Base-by-base conservation (phyloP, 2,329 filamentous ascomycete species). In the Nemania bipapillata region DNA sequence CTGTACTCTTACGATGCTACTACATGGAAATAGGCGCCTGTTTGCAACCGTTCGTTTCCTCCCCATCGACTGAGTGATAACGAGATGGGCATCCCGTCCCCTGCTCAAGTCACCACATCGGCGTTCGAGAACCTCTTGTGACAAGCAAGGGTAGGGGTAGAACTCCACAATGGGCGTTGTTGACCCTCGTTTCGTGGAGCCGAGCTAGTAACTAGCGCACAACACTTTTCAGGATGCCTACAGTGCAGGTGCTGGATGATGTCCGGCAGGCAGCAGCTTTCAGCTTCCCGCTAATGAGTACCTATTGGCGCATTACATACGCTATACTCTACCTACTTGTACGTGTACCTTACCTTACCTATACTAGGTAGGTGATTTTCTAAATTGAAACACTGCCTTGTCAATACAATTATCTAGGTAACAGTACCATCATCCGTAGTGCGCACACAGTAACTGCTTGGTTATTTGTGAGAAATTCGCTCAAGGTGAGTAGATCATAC, bases 81-180 rank as follows among this genome's bases (percentile, higher is more conserved):
- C 40, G 55, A 52, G 28, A 15, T 40, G 20, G 5, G 11, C 28
- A 50, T 9, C 22, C 45, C 3, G 15, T 5, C 20, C 7, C 24
- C 22, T 50, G 24, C 17, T 17, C 47, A 50, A 28, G 24, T 24
- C 28, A 54, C 50, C 2, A 24, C 50, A 35, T 4, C 47, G 56
- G 52, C 62, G 62, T 68, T 68, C 62, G 66, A 68, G 56, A 68
- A 68, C 62, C 26, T 57, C 26, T 59, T 42, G 50, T 56, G 45
- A 24, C 50, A 47, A 53, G 49, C 66, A 65, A 52, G 66, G 63
- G 52, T 42, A 45, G 17, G 40, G 40, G 17, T 56, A 11, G 15
- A 1, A 45, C 62, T 56, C 66, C 66, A 61, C 42, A 56, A 45
- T 50, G 42, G 7, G 17, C 30, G 49, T 59, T 64, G 42, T 60